A percentile compares a stretch with the other conserved stretches of the same genome.
phyloP scores from a whole-genome alignment of 2,329 filamentous ascomycete species.

The Pseudocercospora cruenta region DNA sequence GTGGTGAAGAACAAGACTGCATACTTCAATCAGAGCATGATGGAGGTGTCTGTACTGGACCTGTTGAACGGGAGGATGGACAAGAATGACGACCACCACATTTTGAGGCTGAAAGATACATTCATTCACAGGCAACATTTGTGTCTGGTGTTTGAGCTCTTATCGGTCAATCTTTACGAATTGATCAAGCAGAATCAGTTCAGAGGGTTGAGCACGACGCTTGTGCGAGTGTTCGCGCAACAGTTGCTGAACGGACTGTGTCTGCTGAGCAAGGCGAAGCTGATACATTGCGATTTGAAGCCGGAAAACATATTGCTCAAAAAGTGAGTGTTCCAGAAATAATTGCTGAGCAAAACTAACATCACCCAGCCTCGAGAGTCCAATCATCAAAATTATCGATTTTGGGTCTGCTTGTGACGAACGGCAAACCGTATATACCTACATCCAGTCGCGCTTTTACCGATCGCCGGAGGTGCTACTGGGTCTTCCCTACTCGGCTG shows the following conservation, averaged over 20 bases:
- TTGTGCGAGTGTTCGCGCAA: slow-evolving; percentile 96
- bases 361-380: slow-evolving; percentile 75
- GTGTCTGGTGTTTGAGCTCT: slow-evolving; percentile 91
- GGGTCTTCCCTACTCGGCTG: slow-evolving; percentile 95
- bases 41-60: slow-evolving; percentile 98
- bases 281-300: slow-evolving; percentile 98
- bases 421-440: slow-evolving; percentile 97
- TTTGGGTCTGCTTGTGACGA: slow-evolving; percentile 98
- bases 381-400: slow-evolving; percentile 99
- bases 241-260: slow-evolving; percentile 91
- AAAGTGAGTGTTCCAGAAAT: slow-evolving; percentile 60
- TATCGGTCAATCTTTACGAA: slow-evolving; percentile 97
- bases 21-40: slow-evolving; percentile 99
- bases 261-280: slow-evolving; percentile 88
- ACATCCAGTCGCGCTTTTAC: slow-evolving; percentile 98
- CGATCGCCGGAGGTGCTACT: slow-evolving; percentile 93
- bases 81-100: slow-evolving; percentile 98
- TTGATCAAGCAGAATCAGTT: slow-evolving; percentile 99
- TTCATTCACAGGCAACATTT: slow-evolving; percentile 98
- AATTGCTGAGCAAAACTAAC: background rate
- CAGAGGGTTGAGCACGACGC: slow-evolving; percentile 90
- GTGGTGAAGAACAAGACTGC: slow-evolving; percentile 99
- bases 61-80: slow-evolving; percentile 97
- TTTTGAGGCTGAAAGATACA: slow-evolving; percentile 91
- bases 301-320: slow-evolving; percentile 97